A percentile compares a stretch with the other conserved stretches of the same genome.
phyloP scores from a whole-genome alignment of 495 filamentous ascomycete species.

The Talaromyces ruber region DNA sequence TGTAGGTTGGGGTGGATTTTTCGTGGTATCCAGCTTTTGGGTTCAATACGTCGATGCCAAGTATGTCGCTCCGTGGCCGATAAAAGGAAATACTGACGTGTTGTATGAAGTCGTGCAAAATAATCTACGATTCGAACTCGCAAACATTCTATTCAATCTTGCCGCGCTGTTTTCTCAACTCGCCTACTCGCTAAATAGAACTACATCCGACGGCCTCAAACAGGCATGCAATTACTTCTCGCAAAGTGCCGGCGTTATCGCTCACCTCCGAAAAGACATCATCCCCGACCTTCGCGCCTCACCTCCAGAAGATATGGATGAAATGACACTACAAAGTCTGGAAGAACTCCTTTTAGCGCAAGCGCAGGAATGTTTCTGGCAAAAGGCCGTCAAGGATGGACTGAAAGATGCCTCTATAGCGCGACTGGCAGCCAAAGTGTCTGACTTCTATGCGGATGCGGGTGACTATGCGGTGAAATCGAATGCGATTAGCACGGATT shows the following conservation, averaged over 20 bases:
- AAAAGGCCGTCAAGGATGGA: slow-evolving; percentile 90
- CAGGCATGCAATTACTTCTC: slow-evolving; percentile 88
- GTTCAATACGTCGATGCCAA: slow-evolving; percentile 72
- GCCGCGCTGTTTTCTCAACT: slow-evolving; percentile 90
- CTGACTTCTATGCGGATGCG: slow-evolving; percentile 80
- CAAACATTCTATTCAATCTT: slow-evolving; percentile 89
- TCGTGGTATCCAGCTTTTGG: slow-evolving; percentile 91
- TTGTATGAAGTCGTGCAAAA: slow-evolving; percentile 58
- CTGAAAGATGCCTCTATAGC: slow-evolving; percentile 88
- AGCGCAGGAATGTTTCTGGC: slow-evolving; percentile 96
- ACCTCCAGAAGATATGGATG: slow-evolving; percentile 94
- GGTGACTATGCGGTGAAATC: slow-evolving; percentile 82
- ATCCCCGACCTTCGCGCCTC: slow-evolving; percentile 78
- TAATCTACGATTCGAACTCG: slow-evolving; percentile 90
- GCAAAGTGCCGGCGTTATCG: slow-evolving; percentile 75
- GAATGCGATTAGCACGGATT: slow-evolving; percentile 81
- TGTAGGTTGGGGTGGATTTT: slow-evolving; percentile 87
- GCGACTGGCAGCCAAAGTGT: slow-evolving; percentile 84
- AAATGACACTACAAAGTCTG: slow-evolving; percentile 72
- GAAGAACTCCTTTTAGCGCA: slow-evolving; percentile 82
- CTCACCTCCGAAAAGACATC: slow-evolving; percentile 67
- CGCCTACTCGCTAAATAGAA: slow-evolving; percentile 71
- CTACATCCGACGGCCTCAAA: slow-evolving; percentile 75
- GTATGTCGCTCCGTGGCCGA: slow-evolving; percentile 22
- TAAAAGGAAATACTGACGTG: background rate